Percentiles rank a stretch among this genome's conserved stretches.
These are phyloP conservation scores for Aspergillus pseudoterreus DNA, from an alignment of 2,329 filamentous ascomycete genomes.

Conservation along the genomic window DNA sequence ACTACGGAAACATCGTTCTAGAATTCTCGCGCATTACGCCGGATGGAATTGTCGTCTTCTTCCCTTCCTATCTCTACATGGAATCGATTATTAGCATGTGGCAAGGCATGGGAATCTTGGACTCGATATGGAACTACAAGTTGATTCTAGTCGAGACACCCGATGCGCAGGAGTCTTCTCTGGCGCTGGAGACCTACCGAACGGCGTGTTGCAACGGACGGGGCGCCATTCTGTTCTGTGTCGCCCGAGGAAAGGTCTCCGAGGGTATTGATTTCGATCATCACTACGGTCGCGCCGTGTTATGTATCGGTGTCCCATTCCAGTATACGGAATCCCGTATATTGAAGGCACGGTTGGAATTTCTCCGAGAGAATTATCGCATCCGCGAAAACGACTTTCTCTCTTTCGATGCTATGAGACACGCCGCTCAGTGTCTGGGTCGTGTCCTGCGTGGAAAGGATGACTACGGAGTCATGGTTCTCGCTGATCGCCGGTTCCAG, in stretches of 20 bases:
- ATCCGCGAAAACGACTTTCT: conserved; percentile 97
- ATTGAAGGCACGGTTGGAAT: conserved; percentile 90
- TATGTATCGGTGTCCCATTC: conserved; percentile 96
- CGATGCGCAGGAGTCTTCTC: conserved; percentile 92
- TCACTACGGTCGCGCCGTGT: conserved; percentile 90
- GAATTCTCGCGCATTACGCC: conserved; percentile 96
- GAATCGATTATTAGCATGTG: conserved; percentile 98
- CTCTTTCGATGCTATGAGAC: conserved; percentile 99
- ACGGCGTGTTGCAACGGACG: conserved; percentile 97
- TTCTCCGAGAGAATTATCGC: conserved; percentile 92
- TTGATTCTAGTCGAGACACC: conserved; percentile 96
- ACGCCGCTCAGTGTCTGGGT: conserved; percentile 92
- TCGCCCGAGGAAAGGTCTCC: conserved; percentile 93
- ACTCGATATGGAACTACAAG: conserved; percentile 99
- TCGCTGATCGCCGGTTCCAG: conserved; percentile 88
- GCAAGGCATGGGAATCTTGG: conserved; percentile 97
- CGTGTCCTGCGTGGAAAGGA: conserved; percentile 95
- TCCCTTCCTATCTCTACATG: conserved; percentile 98
- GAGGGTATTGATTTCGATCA: conserved; percentile 99
- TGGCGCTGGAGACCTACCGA: conserved; percentile 93
- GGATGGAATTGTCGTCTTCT: conserved; percentile 98
- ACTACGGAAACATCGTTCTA: conserved; percentile 88
- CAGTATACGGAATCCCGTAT: conserved; percentile 98
- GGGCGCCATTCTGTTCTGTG: conserved; percentile 87
- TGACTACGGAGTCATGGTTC: conserved; percentile 99